phyloP scores from a whole-genome alignment of 2,329 filamentous ascomycete species.

The Colletotrichum sp. region DNA sequence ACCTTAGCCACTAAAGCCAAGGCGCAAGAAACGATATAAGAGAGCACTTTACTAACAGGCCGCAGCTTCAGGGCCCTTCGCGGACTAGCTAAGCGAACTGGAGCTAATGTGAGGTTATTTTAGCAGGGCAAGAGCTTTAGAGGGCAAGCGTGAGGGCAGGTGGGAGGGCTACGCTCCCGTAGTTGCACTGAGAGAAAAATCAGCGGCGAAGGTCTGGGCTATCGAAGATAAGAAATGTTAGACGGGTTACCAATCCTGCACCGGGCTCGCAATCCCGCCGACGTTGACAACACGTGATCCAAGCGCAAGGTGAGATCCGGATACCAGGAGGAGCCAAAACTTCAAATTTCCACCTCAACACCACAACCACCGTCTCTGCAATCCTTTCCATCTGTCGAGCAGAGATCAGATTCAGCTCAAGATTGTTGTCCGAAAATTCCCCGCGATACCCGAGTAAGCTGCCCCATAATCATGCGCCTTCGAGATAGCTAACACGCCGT shows the following conservation, averaged over 20 bases:
- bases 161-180: not conserved
- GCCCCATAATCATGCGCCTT: not conserved
- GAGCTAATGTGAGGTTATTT: not conserved
- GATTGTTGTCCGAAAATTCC: not conserved
- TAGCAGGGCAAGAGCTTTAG: not conserved
- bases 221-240: not conserved
- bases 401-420: not conserved
- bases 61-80: not conserved
- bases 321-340: not conserved
- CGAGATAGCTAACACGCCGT: not conserved
- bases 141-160: not conserved
- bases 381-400: not conserved
- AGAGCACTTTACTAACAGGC: not conserved
- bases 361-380: not conserved
- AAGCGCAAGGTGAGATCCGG: not conserved
- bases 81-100: not conserved
- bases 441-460: not conserved
- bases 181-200: not conserved
- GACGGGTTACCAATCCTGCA: not conserved
- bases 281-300: not conserved
- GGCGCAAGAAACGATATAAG: not conserved
- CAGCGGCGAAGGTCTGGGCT: not conserved
- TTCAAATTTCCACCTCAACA: not conserved
- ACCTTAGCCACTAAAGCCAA: too few species aligned
- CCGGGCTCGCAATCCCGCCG: not conserved